phyloP scores from a whole-genome alignment of 495 filamentous ascomycete genomes.

The Penicillium egyptiacum region DNA sequence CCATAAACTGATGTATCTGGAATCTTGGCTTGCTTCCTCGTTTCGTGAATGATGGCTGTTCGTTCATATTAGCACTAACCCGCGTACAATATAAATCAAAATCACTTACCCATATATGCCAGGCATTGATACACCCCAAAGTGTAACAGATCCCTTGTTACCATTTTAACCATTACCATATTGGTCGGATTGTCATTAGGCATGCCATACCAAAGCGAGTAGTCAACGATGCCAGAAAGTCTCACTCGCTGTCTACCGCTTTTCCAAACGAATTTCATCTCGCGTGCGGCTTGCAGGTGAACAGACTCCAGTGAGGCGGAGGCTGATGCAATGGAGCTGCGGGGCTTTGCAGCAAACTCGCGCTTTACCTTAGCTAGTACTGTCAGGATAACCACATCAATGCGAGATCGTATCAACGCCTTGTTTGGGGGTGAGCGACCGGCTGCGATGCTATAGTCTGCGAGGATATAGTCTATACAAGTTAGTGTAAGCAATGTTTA shows the following conservation, averaged over 20 bases:
- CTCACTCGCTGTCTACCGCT: neutral
- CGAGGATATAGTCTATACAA: neutral
- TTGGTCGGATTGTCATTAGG: neutral
- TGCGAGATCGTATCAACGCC: neutral
- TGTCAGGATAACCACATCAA: neutral
- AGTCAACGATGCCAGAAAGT: neutral
- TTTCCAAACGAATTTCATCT: neutral
- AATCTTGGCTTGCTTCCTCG: neutral
- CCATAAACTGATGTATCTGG: neutral
- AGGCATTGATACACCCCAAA: neutral
- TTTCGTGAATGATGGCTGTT: neutral
- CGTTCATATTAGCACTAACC: neutral
- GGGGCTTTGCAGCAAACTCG: neutral
- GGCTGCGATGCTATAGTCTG: neutral
- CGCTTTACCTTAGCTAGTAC: neutral
- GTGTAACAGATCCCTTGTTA: too few species aligned
- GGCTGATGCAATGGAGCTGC: neutral
- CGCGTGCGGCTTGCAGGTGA: neutral
- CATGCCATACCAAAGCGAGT: neutral
- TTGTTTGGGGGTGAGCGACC: neutral
- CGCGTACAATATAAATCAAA: neutral
- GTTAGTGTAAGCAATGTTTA: neutral
- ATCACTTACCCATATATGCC: neutral
- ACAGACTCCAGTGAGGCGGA: neutral
- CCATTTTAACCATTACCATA: neutral